Base-by-base conservation (phyloP, 176 grass and related monocot species). In the Avena atlantica region DNA sequence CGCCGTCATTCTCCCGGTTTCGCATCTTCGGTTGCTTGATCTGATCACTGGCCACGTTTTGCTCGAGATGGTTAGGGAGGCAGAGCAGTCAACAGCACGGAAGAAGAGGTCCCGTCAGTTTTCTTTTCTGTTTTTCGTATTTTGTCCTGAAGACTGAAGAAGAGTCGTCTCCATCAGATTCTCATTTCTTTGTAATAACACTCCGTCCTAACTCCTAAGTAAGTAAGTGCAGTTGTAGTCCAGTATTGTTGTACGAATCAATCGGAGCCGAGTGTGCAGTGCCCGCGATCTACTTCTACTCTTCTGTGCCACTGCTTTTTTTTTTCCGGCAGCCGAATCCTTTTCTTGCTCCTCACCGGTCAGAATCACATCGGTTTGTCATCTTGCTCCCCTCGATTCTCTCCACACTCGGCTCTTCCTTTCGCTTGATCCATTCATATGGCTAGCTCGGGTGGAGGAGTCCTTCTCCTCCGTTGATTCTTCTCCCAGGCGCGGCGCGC, bases 11-110 rank as follows among this genome's bases (percentile, higher is more conserved):
- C 67, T 70, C 34, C 74, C 74, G 6, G 1, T 10, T 10, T 53
- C 15, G 74, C 74, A 77, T 60, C 76, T 79, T 11, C 2, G 55
- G 31, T 60, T 79, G 55, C 55, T 79, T 79, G 12, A 44, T 60
- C 29, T 19, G 25, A 6, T 71, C 73, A 29, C 1, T 3, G 6
- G 12, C 48, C 80, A 83, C 81, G 81, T 83, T 83, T 72, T 72
- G 37, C 66, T 72, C 67, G 51, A 71, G 48, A 76, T 23, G 2
- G 16, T 76, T 55, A 19, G 25, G 31, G 31, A 34, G 31, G 31
- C 31, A 34, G 31, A 34, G 31, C 3, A 34, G 31, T 34, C 31
- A 34, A 34, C 31, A 34, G 31, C 31, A 34, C 31, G 31, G 31
- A 34, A 34, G 31, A 3, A 34, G 31, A 34, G 31, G 72, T 52